Evolutionary conservation across 306 rosid species (phyloP).

Genomic region (Prinsepia uniflora): DNA sequence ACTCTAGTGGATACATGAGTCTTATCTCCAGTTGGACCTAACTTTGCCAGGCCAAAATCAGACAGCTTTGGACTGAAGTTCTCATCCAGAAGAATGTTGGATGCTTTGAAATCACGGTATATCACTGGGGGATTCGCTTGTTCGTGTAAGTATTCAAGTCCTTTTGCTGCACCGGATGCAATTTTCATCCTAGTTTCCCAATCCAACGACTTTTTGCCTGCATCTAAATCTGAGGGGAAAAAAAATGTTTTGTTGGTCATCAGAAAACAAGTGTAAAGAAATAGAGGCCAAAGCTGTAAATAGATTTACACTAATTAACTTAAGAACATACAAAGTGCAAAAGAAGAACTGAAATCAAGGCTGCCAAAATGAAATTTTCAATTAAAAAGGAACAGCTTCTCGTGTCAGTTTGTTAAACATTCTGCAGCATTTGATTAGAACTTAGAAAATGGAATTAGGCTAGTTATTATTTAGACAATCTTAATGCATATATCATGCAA

Average conservation of each 20-base stretch:
- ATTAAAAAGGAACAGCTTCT: too few relatives aligned
- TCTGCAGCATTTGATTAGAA: too few relatives aligned
- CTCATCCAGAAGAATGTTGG: conserved; percentile 76
- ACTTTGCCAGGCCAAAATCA: conserved; percentile 90
- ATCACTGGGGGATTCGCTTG: conserved; percentile 79
- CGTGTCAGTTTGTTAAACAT: too few relatives aligned
- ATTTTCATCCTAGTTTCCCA: conserved; percentile 83
- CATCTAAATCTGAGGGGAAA: conserved; percentile 37
- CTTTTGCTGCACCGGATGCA: conserved; percentile 87
- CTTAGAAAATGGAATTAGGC: background rate
- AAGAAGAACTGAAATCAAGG: too few relatives aligned
- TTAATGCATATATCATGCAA: background rate
- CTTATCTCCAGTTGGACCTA: conserved; percentile 90
- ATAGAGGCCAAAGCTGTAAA: too few relatives aligned
- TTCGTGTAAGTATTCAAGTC: conserved; percentile 83
- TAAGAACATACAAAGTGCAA: background rate
- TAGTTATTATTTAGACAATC: background rate
- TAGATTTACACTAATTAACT: too few relatives aligned
- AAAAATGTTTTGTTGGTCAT: background rate
- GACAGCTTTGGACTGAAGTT: conserved; percentile 79
- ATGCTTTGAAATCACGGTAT: conserved; percentile 84
- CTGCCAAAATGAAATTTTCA: too few relatives aligned
- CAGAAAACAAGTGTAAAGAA: background rate
- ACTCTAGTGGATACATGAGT: conserved; percentile 90
- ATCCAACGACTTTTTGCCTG: conserved; percentile 48